Base-by-base conservation (phyloP, 768 basidiomycete genomes). In the Austroboletus eburneus region DNA sequence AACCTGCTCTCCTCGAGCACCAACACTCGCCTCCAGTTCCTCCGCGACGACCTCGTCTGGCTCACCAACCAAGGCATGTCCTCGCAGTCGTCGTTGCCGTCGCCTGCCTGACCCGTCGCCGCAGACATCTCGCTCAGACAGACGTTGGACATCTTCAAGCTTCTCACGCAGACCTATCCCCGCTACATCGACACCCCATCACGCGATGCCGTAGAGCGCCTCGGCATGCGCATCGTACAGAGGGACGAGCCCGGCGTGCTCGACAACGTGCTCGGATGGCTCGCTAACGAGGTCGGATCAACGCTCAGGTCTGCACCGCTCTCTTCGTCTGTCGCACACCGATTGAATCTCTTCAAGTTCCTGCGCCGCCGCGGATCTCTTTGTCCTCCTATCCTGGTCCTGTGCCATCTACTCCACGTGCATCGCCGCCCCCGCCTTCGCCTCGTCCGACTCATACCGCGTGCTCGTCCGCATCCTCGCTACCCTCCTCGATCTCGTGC, bases 201-300 rank as follows among this genome's bases (percentile, higher is more conserved):
- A 1, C 73, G 83, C 50, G 75, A 79, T 45, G 87, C 86, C 3
- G 85, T 88, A 1, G 82, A 90, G 56, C 67, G 68, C 2, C 75
- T 91, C 24, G 81, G 78, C 0, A 75, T 79, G 61, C 78, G 79
- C 39, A 57, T 92, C 45, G 77, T 89, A 17, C 69, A 70, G 21
- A 78, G 77, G 30, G 87, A 91, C 54, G 79, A 83, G 52, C 59
- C 81, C 14, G 84, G 84, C 27, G 75, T 87, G 3, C 64, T 78
- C 17, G 84, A 89, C 56, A 78, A 85, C 56, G 76, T 92, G 14
- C 64, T 91, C 29, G 86, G 78, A 35, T 94, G 90, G 89, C 68
- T 90, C 8, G 72, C 78, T 6, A 72, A 73, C 37, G 89, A 95
- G 60, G 79, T 81, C 1, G 83, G 78, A 56, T 71, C 72, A 29